These are phyloP conservation scores for Pharnaceum exiguum DNA, from an alignment of 148 eudicot species.

Conservation along the genomic window DNA sequence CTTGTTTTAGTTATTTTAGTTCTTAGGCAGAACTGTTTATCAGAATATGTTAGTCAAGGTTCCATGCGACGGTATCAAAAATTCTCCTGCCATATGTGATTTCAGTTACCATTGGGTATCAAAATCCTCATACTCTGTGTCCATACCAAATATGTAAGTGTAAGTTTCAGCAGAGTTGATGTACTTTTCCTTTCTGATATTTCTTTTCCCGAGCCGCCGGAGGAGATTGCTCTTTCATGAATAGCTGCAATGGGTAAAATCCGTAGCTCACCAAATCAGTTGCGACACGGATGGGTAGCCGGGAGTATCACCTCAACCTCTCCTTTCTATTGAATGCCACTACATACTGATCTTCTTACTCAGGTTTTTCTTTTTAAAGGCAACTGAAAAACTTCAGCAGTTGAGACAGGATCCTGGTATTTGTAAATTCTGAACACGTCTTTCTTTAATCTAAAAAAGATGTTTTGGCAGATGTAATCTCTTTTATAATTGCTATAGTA, in stretches of 20 bases:
- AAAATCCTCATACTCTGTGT: conserved; percentile 40
- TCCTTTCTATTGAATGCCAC: conserved; percentile 34
- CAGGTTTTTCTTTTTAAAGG: conserved; percentile 58
- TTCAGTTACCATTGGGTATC: conserved; percentile 13
- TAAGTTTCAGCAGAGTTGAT: conserved; percentile 46
- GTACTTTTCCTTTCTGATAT: conserved; percentile 32
- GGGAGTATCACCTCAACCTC: conserved; percentile 55
- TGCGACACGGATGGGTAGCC: too few relatives aligned
- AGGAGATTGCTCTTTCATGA: conserved; percentile 35
- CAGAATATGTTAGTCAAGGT: conserved; percentile 16
- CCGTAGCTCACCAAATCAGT: too few relatives aligned
- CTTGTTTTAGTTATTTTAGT: too few relatives aligned
- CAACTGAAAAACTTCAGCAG: conserved; percentile 64
- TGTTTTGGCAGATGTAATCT: conserved; percentile 82
- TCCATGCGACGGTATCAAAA: conserved; percentile 16
- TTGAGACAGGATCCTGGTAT: conserved; percentile 78
- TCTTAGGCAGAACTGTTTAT: conserved; percentile 30
- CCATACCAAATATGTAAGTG: conserved; percentile 34
- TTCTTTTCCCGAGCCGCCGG: conserved; percentile 36
- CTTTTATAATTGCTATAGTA: conserved; percentile 59
- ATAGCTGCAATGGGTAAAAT: conserved; percentile 61
- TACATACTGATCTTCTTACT: conserved; percentile 50
- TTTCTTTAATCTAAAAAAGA: conserved; percentile 25
- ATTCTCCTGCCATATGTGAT: conserved; percentile 11
- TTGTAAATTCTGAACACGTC: conserved; percentile 25